Base-by-base conservation (phyloP, 2,329 filamentous ascomycete species). In the Fusarium xylarioides region DNA sequence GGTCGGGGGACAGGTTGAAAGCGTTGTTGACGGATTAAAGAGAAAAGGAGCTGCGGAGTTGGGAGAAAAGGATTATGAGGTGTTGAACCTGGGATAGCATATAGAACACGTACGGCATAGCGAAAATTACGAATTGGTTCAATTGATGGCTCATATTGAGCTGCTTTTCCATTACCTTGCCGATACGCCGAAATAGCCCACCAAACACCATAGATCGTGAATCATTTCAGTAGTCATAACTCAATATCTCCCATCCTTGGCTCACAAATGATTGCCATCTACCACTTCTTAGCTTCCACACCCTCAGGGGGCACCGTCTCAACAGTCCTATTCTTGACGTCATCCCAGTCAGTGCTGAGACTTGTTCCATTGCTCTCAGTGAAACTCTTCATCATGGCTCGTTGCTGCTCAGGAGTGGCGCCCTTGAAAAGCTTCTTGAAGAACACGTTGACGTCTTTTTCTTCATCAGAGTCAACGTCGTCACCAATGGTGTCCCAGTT, bases 331-430 rank as follows among this genome's bases (percentile, higher is more conserved):
- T 86, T 88, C 56, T 90, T 89, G 26, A 98, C 95, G 70, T 97
- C 93, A 15, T 85, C 83, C 96, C 96, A 99, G 80, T 95, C 94
- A 0, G 96, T 99, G 82, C 94, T 98, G 55, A 99, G 84, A 6
- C 93, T 89, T 0, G 96, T 99, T 9, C 96, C 96, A 76, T 97
- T 96, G 82, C 95, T 98, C 86, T 99, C 95, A 19, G 91, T 87
- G 79, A 94, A 98, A 79, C 94, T 97, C 89, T 99, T 99, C 90
- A 97, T 94, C 96, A 99, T 99, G 14, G 96, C 96, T 4, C 95
- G 90, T 79, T 91, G 91, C 66, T 94, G 93, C 76, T 99, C 95
- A 0, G 91, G 90, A 54, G 92, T 91, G 0, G 94, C 91, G 40
- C 85, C 86, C 71, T 92, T 90, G 83, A 95, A 98, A 4, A 99